A percentile compares a stretch with the other conserved stretches of the same genome.
Conservation (phyloP, 306 rosid species). For the cucumber (Cucumis sativus) region DNA sequence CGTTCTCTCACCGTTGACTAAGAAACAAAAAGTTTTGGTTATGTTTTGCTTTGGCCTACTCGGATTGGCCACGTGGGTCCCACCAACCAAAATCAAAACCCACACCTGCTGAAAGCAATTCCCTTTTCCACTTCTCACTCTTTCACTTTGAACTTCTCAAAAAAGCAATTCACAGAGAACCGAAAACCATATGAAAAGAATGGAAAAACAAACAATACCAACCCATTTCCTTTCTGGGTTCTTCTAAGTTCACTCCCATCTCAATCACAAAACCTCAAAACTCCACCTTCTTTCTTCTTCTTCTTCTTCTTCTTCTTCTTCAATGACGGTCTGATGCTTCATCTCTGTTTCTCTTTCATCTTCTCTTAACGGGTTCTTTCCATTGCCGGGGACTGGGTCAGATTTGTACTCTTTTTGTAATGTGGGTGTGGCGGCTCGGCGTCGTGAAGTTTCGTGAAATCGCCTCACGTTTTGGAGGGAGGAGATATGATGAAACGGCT, state of each 20-base stretch:
- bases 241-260: not conserved
- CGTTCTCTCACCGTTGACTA: constrained; percentile 5
- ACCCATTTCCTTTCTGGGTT: not conserved
- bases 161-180: not conserved
- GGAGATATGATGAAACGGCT: not conserved
- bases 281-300: not conserved
- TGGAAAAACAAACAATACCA: not conserved
- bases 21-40: not conserved
- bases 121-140: not conserved
- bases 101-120: not conserved
- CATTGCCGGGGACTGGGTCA: not conserved
- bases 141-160: not conserved
- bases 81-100: not conserved
- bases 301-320: too few relatives aligned
- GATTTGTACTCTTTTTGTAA: constrained; percentile 4
- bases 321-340: not conserved
- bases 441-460: not conserved
- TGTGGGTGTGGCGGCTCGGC: constrained; percentile 7
- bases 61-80: not conserved
- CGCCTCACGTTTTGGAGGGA: constrained; percentile 8
- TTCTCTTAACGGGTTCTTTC: not conserved
- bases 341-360: not conserved
- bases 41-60: not conserved
- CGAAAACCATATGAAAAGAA: not conserved
- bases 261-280: not conserved